Conservation (phyloP, 176 grass and related monocot genomes). For the Olyra latifolia region DNA sequence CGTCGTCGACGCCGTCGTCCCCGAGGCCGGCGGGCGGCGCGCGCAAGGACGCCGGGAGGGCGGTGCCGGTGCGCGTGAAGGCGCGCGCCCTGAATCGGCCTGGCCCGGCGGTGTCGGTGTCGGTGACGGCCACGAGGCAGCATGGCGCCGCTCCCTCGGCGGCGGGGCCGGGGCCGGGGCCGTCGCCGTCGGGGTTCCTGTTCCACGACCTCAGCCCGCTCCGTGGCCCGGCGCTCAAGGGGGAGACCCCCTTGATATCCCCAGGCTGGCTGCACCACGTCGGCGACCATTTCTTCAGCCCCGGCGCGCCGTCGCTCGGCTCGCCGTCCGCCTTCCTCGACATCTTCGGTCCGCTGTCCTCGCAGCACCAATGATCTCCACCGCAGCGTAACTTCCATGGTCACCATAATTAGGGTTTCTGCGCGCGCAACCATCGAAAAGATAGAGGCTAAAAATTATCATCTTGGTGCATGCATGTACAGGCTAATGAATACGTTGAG, state of each 20-base stretch:
- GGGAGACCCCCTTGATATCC: slow-evolving; percentile 45
- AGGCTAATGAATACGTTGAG: neutral
- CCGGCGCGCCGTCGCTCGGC: slow-evolving; percentile 22
- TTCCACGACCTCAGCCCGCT: slow-evolving; percentile 78
- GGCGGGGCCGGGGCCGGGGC: neutral
- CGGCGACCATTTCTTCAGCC: slow-evolving; percentile 60
- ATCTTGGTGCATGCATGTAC: neutral
- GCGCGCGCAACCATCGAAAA: neutral
- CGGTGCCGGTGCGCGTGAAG: slow-evolving; percentile 64
- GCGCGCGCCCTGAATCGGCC: slow-evolving; percentile 55
- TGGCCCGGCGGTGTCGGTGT: slow-evolving; percentile 47
- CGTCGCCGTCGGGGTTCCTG: slow-evolving; percentile 47
- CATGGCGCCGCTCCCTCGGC: neutral
- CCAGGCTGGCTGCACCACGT: slow-evolving; percentile 61
- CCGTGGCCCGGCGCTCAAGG: slow-evolving; percentile 52
- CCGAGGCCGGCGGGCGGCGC: neutral
- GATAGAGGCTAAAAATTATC: neutral
- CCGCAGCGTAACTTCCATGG: neutral
- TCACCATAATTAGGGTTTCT: slow-evolving; percentile 28
- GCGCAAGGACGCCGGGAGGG: neutral
- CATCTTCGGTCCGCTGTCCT: slow-evolving; percentile 58
- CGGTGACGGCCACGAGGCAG: slow-evolving; percentile 48
- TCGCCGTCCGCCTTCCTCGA: slow-evolving; percentile 73
- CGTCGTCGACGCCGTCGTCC: neutral
- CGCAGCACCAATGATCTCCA: slow-evolving; percentile 45